These are phyloP conservation scores for Trichoderma erinaceum DNA, from an alignment of 495 filamentous ascomycete genomes.

Conservation along the genomic window DNA sequence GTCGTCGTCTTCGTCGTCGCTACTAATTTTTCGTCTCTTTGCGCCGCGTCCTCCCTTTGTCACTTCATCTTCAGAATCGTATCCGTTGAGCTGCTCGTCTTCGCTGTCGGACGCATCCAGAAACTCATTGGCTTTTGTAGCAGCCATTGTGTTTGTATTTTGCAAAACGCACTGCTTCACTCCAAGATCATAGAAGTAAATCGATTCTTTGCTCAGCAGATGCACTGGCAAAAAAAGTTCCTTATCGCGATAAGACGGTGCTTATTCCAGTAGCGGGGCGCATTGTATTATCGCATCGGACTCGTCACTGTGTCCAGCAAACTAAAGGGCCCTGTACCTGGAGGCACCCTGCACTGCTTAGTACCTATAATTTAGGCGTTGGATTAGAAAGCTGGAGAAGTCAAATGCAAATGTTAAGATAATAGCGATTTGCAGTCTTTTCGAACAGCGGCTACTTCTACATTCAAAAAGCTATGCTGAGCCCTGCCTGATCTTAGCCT, in stretches of 20 bases:
- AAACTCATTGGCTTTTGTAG: constrained; percentile 68
- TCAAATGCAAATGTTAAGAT: no score
- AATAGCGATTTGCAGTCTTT: no score
- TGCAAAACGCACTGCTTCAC: background rate
- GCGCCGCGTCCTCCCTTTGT: constrained; percentile 54
- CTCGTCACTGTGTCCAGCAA: background rate
- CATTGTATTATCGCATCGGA: background rate
- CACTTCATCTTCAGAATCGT: constrained; percentile 65
- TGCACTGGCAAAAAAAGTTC: constrained; percentile 10
- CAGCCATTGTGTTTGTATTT: constrained; percentile 43
- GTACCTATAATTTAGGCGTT: no score
- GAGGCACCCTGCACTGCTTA: no score
- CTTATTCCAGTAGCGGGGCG: background rate
- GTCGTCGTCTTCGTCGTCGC: constrained; percentile 28
- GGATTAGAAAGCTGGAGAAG: no score
- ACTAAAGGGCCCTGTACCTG: background rate
- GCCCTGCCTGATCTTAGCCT: no score
- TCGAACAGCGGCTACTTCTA: no score
- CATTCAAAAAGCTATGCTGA: no score
- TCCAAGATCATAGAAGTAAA: background rate
- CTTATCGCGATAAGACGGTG: background rate
- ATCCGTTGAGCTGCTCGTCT: constrained; percentile 55
- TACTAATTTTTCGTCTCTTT: constrained; percentile 60
- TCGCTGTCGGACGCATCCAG: constrained; percentile 66
- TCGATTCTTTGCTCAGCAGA: background rate